Conservation (phyloP, 306 rosid species). For the Malus fusca region DNA sequence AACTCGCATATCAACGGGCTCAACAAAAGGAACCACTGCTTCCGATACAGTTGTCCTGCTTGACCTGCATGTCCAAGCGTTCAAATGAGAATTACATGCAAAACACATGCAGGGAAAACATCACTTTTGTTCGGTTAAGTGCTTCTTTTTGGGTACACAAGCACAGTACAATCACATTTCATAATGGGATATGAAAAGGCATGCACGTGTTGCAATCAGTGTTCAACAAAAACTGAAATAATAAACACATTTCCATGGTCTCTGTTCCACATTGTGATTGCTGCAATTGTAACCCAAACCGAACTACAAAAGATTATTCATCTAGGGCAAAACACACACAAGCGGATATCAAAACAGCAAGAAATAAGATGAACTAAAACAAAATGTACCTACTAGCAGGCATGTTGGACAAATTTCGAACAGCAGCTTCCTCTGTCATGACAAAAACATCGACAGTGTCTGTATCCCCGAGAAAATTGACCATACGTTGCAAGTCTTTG, state of each 20-base stretch:
- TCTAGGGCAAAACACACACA: not conserved
- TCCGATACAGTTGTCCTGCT: conserved; percentile 89
- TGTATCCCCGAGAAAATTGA: conserved; percentile 66
- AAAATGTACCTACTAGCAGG: conserved; percentile 83
- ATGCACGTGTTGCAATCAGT: not conserved
- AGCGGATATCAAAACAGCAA: conserved; percentile 6
- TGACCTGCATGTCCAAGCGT: conserved; percentile 51
- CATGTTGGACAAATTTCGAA: conserved; percentile 63
- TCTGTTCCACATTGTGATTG: conserved; percentile 13
- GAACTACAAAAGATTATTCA: conserved; percentile 1
- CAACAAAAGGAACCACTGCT: conserved; percentile 56
- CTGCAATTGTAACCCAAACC: conserved; percentile 5
- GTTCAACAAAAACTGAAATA: not conserved
- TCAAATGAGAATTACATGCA: conserved; percentile 15
- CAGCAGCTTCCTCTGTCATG: conserved; percentile 59
- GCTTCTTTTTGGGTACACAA: conserved; percentile 5
- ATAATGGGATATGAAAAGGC: conserved; percentile 2
- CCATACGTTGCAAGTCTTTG: conserved; percentile 93
- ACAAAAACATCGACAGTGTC: conserved; percentile 64
- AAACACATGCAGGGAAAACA: conserved; percentile 1
- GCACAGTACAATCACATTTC: not conserved
- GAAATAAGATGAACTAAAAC: not conserved
- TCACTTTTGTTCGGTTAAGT: not conserved
- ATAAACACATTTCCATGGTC: not conserved
- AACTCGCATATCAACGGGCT: conserved; percentile 31